Conservation (phyloP, 1,139 yeast species). For the Arxiozyma telluris region DNA sequence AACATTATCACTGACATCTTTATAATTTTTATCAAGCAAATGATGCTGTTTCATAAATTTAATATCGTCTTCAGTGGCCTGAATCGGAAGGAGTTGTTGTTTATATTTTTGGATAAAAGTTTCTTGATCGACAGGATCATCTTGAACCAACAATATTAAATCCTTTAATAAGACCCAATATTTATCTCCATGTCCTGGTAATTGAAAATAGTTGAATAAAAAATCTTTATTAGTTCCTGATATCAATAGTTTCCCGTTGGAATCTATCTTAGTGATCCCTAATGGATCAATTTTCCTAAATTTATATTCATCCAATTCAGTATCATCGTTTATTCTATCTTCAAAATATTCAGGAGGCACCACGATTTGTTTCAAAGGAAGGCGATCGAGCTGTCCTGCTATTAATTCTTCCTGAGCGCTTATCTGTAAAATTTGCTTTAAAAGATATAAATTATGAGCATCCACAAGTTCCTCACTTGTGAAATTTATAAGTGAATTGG, state of each 20-base stretch:
- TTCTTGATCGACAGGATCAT: constrained; percentile 5
- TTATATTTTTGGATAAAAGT: constrained; percentile 13
- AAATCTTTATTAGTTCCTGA: constrained; percentile 55
- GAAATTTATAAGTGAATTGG: not conserved
- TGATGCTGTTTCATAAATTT: constrained; percentile 8
- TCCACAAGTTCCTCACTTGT: not conserved
- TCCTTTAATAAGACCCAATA: constrained; percentile 19
- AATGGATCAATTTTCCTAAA: constrained; percentile 49
- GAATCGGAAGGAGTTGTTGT: constrained; percentile 16
- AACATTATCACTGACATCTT: not conserved
- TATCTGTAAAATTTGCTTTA: constrained; percentile 10
- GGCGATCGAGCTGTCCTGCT: constrained; percentile 13
- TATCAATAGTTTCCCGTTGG: constrained; percentile 45
- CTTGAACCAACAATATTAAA: constrained; percentile 15
- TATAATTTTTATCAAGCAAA: constrained; percentile 3
- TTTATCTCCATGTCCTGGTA: constrained; percentile 10
- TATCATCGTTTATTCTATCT: not conserved
- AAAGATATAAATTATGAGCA: constrained; percentile 1
- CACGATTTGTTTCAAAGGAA: constrained; percentile 12
- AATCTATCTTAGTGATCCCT: constrained; percentile 68
- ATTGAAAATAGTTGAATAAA: constrained; percentile 60
- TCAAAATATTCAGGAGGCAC: constrained; percentile 8
- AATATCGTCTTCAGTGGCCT: constrained; percentile 10
- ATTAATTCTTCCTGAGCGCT: constrained; percentile 12
- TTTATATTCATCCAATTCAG: constrained; percentile 8